Evolutionary conservation across 345 rosid genomes (phyloP), one percentile per base, ranked within the genome.

Genomic region (Hirschfeldia incana): DNA sequence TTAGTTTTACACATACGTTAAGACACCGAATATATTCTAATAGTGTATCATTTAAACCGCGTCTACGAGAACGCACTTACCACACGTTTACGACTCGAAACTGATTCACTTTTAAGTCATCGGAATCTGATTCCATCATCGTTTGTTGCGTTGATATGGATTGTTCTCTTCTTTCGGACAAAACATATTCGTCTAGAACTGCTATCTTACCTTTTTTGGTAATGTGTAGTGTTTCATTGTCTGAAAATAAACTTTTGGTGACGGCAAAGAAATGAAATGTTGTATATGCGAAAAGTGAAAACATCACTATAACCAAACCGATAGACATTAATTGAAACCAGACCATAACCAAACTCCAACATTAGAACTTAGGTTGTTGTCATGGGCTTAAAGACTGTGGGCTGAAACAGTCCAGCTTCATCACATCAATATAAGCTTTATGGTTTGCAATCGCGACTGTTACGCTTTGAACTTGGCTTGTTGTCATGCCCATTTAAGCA

Each of bases 1-100:
- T 77, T 63, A 63, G 58, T 26, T 77, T 63, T 15, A 77, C 70
- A 51, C 70, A 51, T 34, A 70, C 75, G 76, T 63, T 51, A 70
- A 21, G 17, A 34, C 29, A 26, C 33, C 29, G 78, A 66, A 75
- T 65, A 61, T 65, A 26, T 36, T 57, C 51, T 9, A 15, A 29
- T 32, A 65, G 8, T 11, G 69, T 60, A 30, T 49, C 57, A 76
- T 68, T 28, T 7, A 4, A 67, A 76, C 39, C 81, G 76, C 71
- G 76, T 71, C 36, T 8, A 63, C 65, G 42, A 59, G 2, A 69
- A 69, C 29, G 33, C 66, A 59, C 10, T 8, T 33, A 28, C 58
- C 46, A 71, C 76, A 37, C 81, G 58, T 65, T 53, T 51, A 70
- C 59, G 59, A 53, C 70, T 63, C 69, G 8, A 60, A 60, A 60